These are phyloP conservation scores for Bassia scoparia DNA, from an alignment of 148 eudicot species.

Conservation along the genomic window DNA sequence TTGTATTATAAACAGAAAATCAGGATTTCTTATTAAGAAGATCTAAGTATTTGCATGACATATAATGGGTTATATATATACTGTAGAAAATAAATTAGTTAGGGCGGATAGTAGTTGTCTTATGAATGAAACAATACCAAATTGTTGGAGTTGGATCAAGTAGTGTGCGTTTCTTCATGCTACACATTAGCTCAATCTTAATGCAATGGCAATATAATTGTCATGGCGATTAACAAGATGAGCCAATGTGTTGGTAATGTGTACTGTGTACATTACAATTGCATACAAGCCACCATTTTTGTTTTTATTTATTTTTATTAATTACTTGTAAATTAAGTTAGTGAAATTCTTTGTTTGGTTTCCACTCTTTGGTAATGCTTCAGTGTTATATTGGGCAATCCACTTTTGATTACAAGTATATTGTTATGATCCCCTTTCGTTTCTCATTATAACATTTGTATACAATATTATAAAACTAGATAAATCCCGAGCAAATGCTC, in stretches of 20 bases:
- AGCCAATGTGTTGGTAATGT: too few species aligned
- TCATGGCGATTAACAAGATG: too few species aligned
- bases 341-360: neutral
- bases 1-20: neutral
- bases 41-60: neutral
- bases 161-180: neutral
- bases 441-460: too few species aligned
- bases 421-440: too few species aligned
- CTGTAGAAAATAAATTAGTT: too few species aligned
- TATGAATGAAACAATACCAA: slow-evolving; percentile 35
- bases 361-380: neutral
- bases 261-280: neutral
- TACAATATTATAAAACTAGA: too few species aligned
- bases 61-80: neutral
- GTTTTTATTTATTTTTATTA: too few species aligned
- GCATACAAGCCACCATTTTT: too few species aligned
- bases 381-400: neutral
- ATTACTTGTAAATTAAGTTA: neutral
- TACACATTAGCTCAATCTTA: neutral
- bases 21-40: neutral
- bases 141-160: slow-evolving; percentile 22
- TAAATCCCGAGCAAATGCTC: too few species aligned
- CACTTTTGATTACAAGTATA: too few species aligned
- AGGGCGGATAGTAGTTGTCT: too few species aligned
- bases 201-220: neutral